A percentile compares a stretch with the other conserved stretches of the same genome.
Evolutionary conservation across 2,329 filamentous ascomycete species (phyloP).

Genomic region (Colletotrichum chrysophilum): DNA sequence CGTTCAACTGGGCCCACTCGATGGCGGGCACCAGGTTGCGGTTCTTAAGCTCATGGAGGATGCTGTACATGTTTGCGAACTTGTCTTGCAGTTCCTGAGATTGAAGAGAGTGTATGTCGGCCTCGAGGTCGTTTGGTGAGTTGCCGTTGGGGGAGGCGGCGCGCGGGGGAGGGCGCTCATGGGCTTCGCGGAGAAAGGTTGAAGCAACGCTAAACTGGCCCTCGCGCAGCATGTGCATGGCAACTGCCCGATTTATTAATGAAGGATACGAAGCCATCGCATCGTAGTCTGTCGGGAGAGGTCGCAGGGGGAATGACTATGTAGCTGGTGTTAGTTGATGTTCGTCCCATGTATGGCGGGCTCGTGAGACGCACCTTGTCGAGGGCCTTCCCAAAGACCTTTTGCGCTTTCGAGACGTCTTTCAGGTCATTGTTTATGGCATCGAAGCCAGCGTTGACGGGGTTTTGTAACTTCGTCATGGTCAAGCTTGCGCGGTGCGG

Average conservation of each 20-base stretch:
- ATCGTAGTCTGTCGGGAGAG: constrained; percentile 81
- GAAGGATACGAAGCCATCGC: constrained; percentile 76
- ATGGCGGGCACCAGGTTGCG: constrained; percentile 85
- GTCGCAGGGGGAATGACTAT: constrained; percentile 49
- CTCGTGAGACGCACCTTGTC: constrained; percentile 66
- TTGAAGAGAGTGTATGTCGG: constrained; percentile 63
- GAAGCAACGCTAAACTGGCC: constrained; percentile 90
- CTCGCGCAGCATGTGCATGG: constrained; percentile 91
- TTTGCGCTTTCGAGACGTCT: constrained; percentile 81
- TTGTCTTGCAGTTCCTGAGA: constrained; percentile 75
- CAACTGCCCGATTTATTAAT: constrained; percentile 90
- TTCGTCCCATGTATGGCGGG: neutral
- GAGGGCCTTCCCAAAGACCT: constrained; percentile 82
- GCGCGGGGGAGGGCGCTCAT: constrained; percentile 35
- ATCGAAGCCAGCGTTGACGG: constrained; percentile 82
- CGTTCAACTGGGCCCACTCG: constrained; percentile 79
- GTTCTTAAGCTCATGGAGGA: constrained; percentile 78
- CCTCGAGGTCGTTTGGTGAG: constrained; percentile 1
- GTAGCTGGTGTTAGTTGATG: constrained; percentile 17
- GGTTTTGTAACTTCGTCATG: constrained; percentile 84
- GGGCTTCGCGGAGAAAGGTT: constrained; percentile 79
- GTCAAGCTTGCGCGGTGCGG: constrained; percentile 74
- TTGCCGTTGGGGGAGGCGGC: constrained; percentile 20
- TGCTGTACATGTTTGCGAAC: constrained; percentile 90
- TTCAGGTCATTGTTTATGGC: constrained; percentile 81